phyloP scores from a whole-genome alignment of 2,329 filamentous ascomycete species.

The Didymella arachidicola region DNA sequence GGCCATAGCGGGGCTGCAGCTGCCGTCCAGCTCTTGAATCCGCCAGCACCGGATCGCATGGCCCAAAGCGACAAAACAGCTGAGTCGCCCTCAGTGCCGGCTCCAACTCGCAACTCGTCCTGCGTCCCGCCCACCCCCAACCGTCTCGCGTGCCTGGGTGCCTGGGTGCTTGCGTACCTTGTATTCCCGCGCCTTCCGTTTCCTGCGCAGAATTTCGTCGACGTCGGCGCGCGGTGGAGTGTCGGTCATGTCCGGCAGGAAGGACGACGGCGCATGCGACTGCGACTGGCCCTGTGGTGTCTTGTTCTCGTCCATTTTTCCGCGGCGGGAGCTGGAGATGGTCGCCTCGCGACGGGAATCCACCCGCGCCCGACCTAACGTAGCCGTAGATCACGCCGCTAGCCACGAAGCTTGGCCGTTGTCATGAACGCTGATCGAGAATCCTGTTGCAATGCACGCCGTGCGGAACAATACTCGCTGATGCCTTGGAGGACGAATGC shows the following conservation, averaged over 20 bases:
- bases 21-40: not conserved
- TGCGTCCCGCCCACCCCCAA: not conserved
- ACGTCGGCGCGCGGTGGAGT: slow-evolving; percentile 56
- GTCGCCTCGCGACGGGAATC: slow-evolving; percentile 15
- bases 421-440: not conserved
- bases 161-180: slow-evolving; percentile 52
- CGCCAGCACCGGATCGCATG: not conserved
- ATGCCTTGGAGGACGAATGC: not conserved
- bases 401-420: slow-evolving; percentile 20
- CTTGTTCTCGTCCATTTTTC: slow-evolving; percentile 40
- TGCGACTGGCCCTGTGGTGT: slow-evolving; percentile 15
- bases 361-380: not conserved
- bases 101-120: not conserved
- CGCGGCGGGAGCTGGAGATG: slow-evolving; percentile 25
- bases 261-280: slow-evolving; percentile 31
- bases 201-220: slow-evolving; percentile 59
- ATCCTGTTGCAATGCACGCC: not conserved
- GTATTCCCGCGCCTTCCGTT: slow-evolving; percentile 61
- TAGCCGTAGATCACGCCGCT: slow-evolving; percentile 18
- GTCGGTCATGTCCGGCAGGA: slow-evolving; percentile 44
- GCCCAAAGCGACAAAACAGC: not conserved
- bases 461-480: not conserved
- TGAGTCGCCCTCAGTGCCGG: not conserved
- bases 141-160: slow-evolving; percentile 12
- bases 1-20: not conserved